Evolutionary conservation across 371 early-diverging fungal species (phyloP), one percentile per base, ranked within the genome.

Genomic region (Parasitella parasitica): DNA sequence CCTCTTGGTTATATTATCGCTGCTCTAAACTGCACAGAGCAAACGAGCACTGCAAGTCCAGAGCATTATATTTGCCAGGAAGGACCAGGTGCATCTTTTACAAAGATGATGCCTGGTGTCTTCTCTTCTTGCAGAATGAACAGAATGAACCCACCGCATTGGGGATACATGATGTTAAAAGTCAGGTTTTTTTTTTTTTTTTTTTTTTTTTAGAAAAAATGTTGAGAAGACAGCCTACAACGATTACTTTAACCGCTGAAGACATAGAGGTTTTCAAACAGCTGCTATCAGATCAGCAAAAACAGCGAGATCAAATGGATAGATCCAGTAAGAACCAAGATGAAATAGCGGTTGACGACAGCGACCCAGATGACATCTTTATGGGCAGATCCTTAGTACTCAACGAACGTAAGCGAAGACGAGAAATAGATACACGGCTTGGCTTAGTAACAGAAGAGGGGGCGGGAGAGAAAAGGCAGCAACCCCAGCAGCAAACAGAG

Each of bases 241-340:
- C 66, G n/a, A 54, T 57, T 1, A 46, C 57, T 27, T 36, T 66
- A 27, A 46, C 56, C 27, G 27, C 61, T 4, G 28, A 22, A 18
- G 66, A 66, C 24, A 18, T 66, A 18, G 61, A 61, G 20, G n/a
- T 26, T 8, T 61, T 66, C 24, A 61, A 66, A 28, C 34, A 60
- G 8, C 5, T 59, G 3, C 9, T 65, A 16, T 24, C 15, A 32
- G 9, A 57, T 8, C 48, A 43, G 20, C 53, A 58, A 34, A 13
- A 41, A 60, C 22, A 59, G 38, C 28, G 35, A 12, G 11, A 37
- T 7, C 22, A 32, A 16, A 26, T 20, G 39, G 37, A 36, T 11
- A 22, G 13, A 9, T 22, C 20, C 22, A 18, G 28, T 34, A 38
- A 41, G n/a, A 52, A 22, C 8, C 61, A 15, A 28, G 15, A 46